phyloP scores from a whole-genome alignment of 495 filamentous ascomycete species.

The Xeromyces bisporus region DNA sequence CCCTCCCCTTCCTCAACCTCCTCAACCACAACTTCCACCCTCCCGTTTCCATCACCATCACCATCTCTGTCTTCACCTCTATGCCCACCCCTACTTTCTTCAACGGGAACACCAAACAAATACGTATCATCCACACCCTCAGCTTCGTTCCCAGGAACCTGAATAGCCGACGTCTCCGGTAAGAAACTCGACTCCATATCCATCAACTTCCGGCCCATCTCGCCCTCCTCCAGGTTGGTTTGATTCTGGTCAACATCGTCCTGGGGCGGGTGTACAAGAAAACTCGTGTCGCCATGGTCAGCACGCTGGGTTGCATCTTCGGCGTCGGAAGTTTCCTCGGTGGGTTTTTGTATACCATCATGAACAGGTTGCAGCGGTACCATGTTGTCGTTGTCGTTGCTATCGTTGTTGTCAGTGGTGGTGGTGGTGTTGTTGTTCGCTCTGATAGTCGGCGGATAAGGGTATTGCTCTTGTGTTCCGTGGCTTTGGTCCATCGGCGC shows the following conservation, averaged over 20 bases:
- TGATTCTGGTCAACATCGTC: constrained; percentile 17
- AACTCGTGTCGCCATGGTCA: constrained; percentile 14
- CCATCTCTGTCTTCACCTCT: too few relatives aligned
- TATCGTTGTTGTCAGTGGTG: constrained; percentile 21
- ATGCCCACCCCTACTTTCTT: constrained; percentile 8
- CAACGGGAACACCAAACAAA: constrained; percentile 18
- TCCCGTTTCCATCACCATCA: background rate
- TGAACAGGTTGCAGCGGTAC: too few relatives aligned
- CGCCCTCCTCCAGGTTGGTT: constrained; percentile 41
- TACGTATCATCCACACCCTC: constrained; percentile 27
- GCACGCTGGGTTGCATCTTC: background rate
- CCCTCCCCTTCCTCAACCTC: too few relatives aligned
- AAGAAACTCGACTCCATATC: constrained; percentile 83
- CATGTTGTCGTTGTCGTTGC: constrained; percentile 7
- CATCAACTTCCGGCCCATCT: constrained; percentile 55
- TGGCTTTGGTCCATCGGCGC: too few relatives aligned
- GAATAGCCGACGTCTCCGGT: constrained; percentile 32
- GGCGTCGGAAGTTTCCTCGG: background rate
- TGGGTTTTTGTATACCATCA: too few relatives aligned
- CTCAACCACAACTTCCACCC: too few relatives aligned
- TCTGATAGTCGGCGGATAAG: background rate
- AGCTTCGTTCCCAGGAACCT: constrained; percentile 14
- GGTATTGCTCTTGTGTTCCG: constrained; percentile 6
- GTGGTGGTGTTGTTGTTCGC: constrained; percentile 3
- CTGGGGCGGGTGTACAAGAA: constrained; percentile 15